Conservation (phyloP, 371 early-diverging fungal species). For the Lichtheimia ornata region DNA sequence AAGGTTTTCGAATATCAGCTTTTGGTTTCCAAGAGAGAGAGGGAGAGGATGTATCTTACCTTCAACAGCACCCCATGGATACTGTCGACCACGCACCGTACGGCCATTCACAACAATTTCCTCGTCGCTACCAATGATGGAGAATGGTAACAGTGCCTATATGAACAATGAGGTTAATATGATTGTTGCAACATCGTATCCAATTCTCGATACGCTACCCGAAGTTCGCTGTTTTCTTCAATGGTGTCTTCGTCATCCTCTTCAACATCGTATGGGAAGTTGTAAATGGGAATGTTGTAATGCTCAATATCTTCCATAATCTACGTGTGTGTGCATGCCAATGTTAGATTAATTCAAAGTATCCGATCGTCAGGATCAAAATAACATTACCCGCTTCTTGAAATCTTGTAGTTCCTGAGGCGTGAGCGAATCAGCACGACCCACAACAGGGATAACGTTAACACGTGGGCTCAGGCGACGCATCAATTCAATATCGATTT, state of each 20-base stretch:
- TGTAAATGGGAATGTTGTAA: constrained; percentile 90
- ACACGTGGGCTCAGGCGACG: constrained; percentile 87
- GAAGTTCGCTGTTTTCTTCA: constrained; percentile 94
- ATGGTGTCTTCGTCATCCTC: constrained; percentile 92
- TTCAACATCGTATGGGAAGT: constrained; percentile 76
- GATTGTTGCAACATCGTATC: background rate
- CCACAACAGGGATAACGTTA: constrained; percentile 94
- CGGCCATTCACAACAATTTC: constrained; percentile 80
- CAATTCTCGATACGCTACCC: constrained; percentile 32
- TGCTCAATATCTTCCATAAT: constrained; percentile 92
- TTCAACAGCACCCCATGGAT: constrained; percentile 99
- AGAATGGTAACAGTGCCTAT: constrained; percentile 90
- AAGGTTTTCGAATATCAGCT: background rate
- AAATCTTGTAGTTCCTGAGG: constrained; percentile 77
- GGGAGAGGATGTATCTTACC: constrained; percentile 20
- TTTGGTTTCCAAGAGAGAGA: too few relatives aligned
- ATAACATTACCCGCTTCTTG: constrained; percentile 71
- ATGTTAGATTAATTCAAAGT: background rate
- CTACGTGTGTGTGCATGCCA: constrained; percentile 22
- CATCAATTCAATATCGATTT: constrained; percentile 98
- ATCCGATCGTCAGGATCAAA: background rate
- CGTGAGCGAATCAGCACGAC: constrained; percentile 78
- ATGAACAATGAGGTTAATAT: background rate
- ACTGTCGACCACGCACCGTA: constrained; percentile 91
- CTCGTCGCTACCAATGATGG: constrained; percentile 97